Percentiles rank a stretch among this genome's conserved stretches.
These are phyloP conservation scores for Ciborinia camelliae DNA, from an alignment of 2,329 filamentous ascomycete species.

Conservation along the genomic window DNA sequence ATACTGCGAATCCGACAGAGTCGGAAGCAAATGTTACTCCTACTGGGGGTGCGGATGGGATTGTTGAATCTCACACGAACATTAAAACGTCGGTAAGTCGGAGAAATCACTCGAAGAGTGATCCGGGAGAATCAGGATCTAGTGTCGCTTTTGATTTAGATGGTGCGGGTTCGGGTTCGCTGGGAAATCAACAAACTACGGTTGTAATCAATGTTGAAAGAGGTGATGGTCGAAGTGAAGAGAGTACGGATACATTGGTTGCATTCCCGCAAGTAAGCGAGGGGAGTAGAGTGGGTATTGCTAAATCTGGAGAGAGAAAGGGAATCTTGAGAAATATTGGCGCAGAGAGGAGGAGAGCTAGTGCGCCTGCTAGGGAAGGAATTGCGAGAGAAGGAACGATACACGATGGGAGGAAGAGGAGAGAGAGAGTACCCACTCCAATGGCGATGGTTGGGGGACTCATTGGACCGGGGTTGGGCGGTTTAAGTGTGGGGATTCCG, in stretches of 20 bases:
- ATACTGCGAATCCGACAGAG: not conserved
- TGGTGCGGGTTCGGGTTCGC: not conserved
- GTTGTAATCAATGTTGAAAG: not conserved
- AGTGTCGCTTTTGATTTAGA: not conserved
- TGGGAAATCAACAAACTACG: not conserved
- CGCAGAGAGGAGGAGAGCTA: not conserved
- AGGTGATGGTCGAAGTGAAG: not conserved
- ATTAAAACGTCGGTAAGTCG: not conserved
- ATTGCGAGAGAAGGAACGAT: not conserved
- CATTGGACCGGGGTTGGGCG: not conserved
- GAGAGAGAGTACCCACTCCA: not conserved
- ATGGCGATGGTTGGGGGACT: slow-evolving; percentile 3
- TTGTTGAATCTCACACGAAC: not conserved
- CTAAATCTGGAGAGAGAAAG: not conserved
- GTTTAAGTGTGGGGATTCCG: not conserved
- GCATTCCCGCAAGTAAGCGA: not conserved
- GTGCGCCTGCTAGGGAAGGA: slow-evolving; percentile 2
- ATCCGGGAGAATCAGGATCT: not conserved
- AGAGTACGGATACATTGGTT: not conserved
- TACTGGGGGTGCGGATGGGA: not conserved
- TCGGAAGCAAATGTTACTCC: not conserved
- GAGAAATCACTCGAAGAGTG: not conserved
- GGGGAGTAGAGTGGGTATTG: not conserved
- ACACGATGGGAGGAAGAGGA: not conserved
- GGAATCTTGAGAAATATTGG: not conserved